Base-by-base conservation (phyloP, 805 yeast genomes). In the Saccharomycopsis selenospora region DNA sequence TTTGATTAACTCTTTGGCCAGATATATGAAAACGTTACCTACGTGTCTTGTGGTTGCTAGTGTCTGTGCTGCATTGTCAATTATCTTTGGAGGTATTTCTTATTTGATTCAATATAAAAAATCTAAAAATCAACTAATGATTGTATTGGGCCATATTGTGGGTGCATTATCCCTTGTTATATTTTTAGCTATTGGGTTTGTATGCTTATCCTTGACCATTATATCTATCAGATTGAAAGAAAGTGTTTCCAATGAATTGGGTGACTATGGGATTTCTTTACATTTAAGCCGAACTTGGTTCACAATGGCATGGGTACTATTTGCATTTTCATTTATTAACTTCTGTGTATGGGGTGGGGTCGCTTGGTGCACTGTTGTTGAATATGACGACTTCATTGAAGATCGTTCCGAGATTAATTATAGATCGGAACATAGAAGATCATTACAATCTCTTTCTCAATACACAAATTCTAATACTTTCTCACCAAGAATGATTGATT, bases 321-420 rank as follows among this genome's bases (percentile, higher is more conserved):
- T 67, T 42, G 58, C 49, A 36, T 52, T 49, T 54, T 41, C 52
- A 1, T 18, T 57, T n/a, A 27, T 60, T 3, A 43, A 48, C 3
- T 52, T 58, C 50, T 29, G 57, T 8, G 28, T 56, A 6, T 71
- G 75, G 75, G 65, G 63, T 5, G 72, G 73, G 5, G 71, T 73
- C 2, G 52, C 64, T 13, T 71, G 85, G 84, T 79, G 82, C 64
- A 73, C 76, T 5, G 71, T 75, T 45, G 77, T 79, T 3, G 58
- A 60, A 18, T 28, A 22, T 33, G 5, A 36, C 23, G 42, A 36
- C 18, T 14, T 25, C 11, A 26, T 28, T 20, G 42, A 26, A 4
- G 41, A 45, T 14, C n/a, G 38, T 14, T 33, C 40, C 27, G 30
- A 23, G 48, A 49, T 25, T 23, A 45, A 28, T 23, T 41, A 45